A percentile compares a stretch with the other conserved stretches of the same genome.
Conservation (phyloP, 2,329 filamentous ascomycete species). For the Trichoderma gracile region DNA sequence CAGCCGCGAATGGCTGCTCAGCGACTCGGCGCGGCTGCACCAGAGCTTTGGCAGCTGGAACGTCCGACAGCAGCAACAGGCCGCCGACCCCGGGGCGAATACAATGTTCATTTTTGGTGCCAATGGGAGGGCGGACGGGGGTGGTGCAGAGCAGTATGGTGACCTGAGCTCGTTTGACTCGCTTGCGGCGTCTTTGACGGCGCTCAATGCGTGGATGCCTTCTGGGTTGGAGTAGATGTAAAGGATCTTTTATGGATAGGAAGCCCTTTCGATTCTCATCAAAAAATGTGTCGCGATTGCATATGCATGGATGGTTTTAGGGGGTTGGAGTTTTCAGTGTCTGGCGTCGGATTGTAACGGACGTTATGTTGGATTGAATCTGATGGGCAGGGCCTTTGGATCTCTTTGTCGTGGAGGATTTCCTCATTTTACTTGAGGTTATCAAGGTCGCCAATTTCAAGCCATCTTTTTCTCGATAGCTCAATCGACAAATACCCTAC, state of each 20-base stretch:
- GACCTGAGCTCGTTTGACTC: slow-evolving; percentile 36
- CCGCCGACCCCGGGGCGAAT: slow-evolving; percentile 27
- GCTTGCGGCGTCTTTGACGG: slow-evolving; percentile 33
- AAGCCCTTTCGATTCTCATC: too few relatives aligned
- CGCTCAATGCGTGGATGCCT: slow-evolving; percentile 41
- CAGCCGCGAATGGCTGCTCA: slow-evolving; percentile 59
- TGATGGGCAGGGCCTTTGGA: background rate
- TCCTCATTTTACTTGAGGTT: background rate
- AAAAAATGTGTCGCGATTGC: background rate
- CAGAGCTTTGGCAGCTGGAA: slow-evolving; percentile 59
- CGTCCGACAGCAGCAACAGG: slow-evolving; percentile 34
- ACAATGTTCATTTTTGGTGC: slow-evolving; percentile 37
- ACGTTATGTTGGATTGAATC: too few relatives aligned
- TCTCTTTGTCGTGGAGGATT: background rate
- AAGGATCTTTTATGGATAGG: too few relatives aligned
- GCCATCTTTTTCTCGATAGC: background rate
- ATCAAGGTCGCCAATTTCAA: too few relatives aligned
- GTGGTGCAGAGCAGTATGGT: slow-evolving; percentile 29
- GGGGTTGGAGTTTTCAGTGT: background rate
- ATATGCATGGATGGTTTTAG: too few relatives aligned
- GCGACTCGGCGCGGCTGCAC: slow-evolving; percentile 59
- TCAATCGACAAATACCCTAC: too few relatives aligned
- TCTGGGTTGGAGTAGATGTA: slow-evolving; percentile 39
- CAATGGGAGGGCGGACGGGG: slow-evolving; percentile 28
- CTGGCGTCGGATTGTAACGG: background rate